Conservation (phyloP, 2,329 filamentous ascomycete species). For the Teratosphaeria nubilosa region DNA sequence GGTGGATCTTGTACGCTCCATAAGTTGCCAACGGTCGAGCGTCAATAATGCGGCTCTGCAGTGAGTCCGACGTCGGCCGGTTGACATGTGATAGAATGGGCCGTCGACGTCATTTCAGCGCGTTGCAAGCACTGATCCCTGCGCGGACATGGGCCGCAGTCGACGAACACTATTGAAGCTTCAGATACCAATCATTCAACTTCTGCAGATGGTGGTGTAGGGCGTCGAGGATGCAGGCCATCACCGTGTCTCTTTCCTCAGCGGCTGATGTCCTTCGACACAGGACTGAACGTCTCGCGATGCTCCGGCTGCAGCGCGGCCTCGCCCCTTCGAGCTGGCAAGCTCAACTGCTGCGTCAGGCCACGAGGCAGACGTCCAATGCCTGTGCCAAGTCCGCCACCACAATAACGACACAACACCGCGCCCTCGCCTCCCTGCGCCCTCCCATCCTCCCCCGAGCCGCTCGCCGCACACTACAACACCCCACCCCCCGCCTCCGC, state of each 20-base stretch:
- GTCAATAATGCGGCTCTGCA: neutral
- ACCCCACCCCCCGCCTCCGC: conserved; percentile 10
- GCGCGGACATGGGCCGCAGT: neutral
- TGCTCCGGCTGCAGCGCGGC: conserved; percentile 5
- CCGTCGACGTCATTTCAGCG: neutral
- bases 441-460: conserved; percentile 9
- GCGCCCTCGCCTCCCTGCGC: conserved; percentile 1
- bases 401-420: neutral
- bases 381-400: neutral
- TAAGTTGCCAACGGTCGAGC: neutral
- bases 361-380: neutral
- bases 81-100: neutral
- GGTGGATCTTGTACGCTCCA: neutral
- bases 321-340: neutral
- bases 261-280: neutral
- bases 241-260: neutral
- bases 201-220: neutral
- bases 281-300: neutral
- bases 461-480: conserved; percentile 6
- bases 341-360: neutral
- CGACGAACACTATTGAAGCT: neutral
- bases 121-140: neutral
- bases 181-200: neutral
- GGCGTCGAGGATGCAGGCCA: neutral
- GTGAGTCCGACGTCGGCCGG: neutral